Base-by-base conservation (phyloP, 495 filamentous ascomycete species). In the Penicillium lividum region DNA sequence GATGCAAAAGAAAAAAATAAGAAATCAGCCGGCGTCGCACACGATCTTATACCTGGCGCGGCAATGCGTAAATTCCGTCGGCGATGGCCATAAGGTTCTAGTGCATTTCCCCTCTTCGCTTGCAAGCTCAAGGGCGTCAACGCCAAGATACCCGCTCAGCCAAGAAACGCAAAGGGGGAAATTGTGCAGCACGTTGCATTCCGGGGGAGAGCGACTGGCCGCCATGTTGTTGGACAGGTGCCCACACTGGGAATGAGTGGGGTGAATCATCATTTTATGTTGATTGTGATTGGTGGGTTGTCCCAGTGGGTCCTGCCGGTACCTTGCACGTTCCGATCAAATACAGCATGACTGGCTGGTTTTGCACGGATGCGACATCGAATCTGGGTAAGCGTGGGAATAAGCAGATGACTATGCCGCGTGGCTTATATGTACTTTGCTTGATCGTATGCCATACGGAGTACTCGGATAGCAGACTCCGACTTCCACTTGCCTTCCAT, bases 31-130 rank as follows among this genome's bases (percentile, higher is more conserved):
- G 54, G 42, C 31, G 29, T 25, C 16, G 16, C 47, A 43, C 50
- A 29, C 50, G 45, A 60, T 64, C 61, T 64, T 64, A 64, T 64
- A 64, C 51, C 46, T 50, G 4, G 44, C 11, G 44, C 51, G 44
- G 50, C 29, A 27, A 11, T 7, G 60, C 16, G 38, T 10, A 22
- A 29, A 36, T 46, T 9, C 51, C 13, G 27, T 22, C 54, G 30
- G 30, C 18, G 44, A 29, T 7, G 30, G 30, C 30, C 54, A 29
- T 7, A 11, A 45, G 22, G 15, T 47, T 3, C 34, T 7, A 47
- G 29, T 18, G 11, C 28, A 3, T n/a, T 29, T 54, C 31, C 27
- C 36, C 22, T 29, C 27, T 53, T 53, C 51, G 51, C 34, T 52
- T 40, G n/a, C 38, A 40, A 40, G 38, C 38, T 7, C n/a, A 15